These are phyloP conservation scores for Termitomyces bulborhizus DNA, from an alignment of 768 basidiomycete species.

Conservation along the genomic window DNA sequence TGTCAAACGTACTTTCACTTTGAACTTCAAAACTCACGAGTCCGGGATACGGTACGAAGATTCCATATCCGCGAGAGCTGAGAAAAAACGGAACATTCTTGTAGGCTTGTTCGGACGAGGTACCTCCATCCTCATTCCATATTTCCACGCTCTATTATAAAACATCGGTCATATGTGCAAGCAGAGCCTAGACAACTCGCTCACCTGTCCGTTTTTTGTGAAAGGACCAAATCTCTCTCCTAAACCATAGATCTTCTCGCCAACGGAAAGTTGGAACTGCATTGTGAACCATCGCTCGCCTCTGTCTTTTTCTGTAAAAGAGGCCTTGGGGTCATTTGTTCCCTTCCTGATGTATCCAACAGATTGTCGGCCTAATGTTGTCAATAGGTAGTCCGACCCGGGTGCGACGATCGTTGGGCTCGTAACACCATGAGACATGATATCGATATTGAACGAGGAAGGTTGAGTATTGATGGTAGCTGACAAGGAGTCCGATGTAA, in stretches of 20 bases:
- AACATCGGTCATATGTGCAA: background rate
- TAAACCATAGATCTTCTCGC: constrained; percentile 23
- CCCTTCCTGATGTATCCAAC: constrained; percentile 22
- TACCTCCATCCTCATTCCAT: constrained; percentile 34
- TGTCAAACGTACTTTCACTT: constrained; percentile 28
- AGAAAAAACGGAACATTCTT: constrained; percentile 32
- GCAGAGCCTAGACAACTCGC: background rate
- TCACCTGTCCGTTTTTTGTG: constrained; percentile 17
- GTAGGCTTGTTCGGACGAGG: constrained; percentile 28
- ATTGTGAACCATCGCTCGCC: constrained; percentile 25
- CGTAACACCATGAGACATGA: constrained; percentile 16
- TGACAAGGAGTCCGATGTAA: constrained; percentile 19
- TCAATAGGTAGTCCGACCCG: constrained; percentile 19
- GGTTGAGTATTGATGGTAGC: constrained; percentile 22
- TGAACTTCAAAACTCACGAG: constrained; percentile 42
- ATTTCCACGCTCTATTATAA: constrained; percentile 24
- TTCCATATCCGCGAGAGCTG: constrained; percentile 36
- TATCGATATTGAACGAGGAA: constrained; percentile 22
- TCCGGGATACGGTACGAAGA: constrained; percentile 41
- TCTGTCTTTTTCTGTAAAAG: constrained; percentile 17
- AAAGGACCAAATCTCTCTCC: constrained; percentile 43
- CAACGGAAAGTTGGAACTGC: constrained; percentile 30
- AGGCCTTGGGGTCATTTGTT: constrained; percentile 16
- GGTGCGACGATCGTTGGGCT: constrained; percentile 17
- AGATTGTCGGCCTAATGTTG: constrained; percentile 25